These are phyloP conservation scores for Westerdykella sp. DNA, from an alignment of 2,329 filamentous ascomycete genomes.

Conservation along the genomic window DNA sequence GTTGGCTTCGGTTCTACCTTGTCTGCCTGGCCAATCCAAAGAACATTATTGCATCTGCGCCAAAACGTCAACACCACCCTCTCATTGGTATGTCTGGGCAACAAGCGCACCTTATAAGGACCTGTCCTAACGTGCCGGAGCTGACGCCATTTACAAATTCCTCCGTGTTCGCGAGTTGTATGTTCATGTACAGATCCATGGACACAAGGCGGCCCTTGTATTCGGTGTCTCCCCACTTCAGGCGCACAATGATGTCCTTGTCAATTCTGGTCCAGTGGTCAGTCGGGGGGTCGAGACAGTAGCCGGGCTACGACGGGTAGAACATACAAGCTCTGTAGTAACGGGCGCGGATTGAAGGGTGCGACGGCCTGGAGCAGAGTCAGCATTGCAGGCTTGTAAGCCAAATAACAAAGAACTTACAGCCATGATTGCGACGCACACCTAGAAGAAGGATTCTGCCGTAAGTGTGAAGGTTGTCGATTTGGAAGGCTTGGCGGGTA, in stretches of 20 bases:
- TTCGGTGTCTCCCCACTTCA: slow-evolving; percentile 98
- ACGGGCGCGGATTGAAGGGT: slow-evolving; percentile 92
- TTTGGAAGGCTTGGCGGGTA: slow-evolving; percentile 10
- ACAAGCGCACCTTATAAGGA: slow-evolving; percentile 72
- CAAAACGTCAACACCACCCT: too few species aligned
- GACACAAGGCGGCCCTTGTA: slow-evolving; percentile 92
- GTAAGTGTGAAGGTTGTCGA: slow-evolving; percentile 6
- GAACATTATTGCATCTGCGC: slow-evolving; percentile 85
- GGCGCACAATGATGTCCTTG: slow-evolving; percentile 80
- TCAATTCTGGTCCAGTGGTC: slow-evolving; percentile 58
- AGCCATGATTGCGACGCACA: slow-evolving; percentile 31
- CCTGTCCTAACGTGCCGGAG: slow-evolving; percentile 78
- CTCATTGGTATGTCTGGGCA: neutral
- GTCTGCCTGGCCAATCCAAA: slow-evolving; percentile 69
- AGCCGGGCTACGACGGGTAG: neutral
- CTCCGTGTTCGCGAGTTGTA: slow-evolving; percentile 83
- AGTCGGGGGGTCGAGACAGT: neutral
- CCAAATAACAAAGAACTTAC: slow-evolving; percentile 18
- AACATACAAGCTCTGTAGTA: slow-evolving; percentile 84
- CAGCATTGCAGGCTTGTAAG: slow-evolving; percentile 8
- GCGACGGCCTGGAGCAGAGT: slow-evolving; percentile 48
- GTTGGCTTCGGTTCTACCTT: slow-evolving; percentile 39
- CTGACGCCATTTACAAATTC: slow-evolving; percentile 87
- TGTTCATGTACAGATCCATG: slow-evolving; percentile 98
- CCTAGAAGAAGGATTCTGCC: neutral